These are phyloP conservation scores for Trypethelium eluteriae DNA, from an alignment of 495 filamentous ascomycete genomes.

Conservation along the genomic window DNA sequence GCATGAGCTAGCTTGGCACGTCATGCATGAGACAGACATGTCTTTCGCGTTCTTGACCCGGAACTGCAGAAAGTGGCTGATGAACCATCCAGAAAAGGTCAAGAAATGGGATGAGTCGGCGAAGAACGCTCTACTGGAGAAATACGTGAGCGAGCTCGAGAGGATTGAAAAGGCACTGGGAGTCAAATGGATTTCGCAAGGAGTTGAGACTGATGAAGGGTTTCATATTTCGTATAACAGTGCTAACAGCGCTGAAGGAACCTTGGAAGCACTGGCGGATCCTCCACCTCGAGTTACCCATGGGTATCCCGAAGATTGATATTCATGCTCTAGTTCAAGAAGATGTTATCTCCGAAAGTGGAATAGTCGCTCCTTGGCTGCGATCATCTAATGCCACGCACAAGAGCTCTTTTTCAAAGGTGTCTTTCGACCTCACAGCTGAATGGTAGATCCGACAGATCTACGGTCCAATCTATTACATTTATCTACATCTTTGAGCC, in stretches of 20 bases:
- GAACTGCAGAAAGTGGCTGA: constrained; percentile 10
- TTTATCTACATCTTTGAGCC: not conserved
- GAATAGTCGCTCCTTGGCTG: too few species aligned
- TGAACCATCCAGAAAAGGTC: constrained; percentile 22
- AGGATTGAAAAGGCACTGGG: constrained; percentile 25
- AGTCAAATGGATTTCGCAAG: constrained; percentile 20
- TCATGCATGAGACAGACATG: constrained; percentile 18
- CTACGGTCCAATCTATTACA: too few species aligned
- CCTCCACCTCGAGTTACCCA: not conserved
- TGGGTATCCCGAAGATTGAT: constrained; percentile 5
- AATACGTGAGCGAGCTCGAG: constrained; percentile 22
- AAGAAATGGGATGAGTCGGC: constrained; percentile 17
- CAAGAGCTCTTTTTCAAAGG: too few species aligned
- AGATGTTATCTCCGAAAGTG: not conserved
- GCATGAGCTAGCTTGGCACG: constrained; percentile 21
- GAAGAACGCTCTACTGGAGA: constrained; percentile 16
- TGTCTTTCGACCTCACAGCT: too few species aligned
- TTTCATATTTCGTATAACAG: not conserved
- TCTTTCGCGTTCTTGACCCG: constrained; percentile 11
- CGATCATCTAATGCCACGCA: too few species aligned
- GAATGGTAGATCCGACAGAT: too few species aligned
- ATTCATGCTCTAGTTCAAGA: not conserved
- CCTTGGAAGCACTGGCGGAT: not conserved
- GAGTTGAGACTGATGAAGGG: not conserved
- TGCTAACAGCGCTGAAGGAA: not conserved